Base-by-base conservation (phyloP, 78 protist species). In the Planoprotostelium fungivorum region DNA sequence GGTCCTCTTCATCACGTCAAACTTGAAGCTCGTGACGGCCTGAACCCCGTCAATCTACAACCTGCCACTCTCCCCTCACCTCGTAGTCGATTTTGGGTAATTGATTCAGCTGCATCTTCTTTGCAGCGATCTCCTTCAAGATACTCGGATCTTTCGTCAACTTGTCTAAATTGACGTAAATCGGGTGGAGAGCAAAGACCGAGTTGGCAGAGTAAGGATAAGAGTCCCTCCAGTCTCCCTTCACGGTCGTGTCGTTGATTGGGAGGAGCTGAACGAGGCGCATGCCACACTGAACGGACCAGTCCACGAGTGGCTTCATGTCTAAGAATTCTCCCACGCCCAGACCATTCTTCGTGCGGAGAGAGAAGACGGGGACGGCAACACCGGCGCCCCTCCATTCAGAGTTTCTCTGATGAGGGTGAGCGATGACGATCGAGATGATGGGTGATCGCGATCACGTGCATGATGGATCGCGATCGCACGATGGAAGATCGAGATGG, bases 241-340 rank as follows among this genome's bases (percentile, higher is more conserved):
- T 87, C 16, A 94, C 97, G 29, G 91, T 90, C 29, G 97, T 97
- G 88, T 96, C 98, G 83, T 94, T 96, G 39, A 97, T 89, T 63
- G 98, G 98, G n/a, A 97, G 88, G 29, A 97, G 38, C 89, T 96
- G 97, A 29, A 95, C 36, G 84, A 97, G 85, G 0, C 90, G 93
- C 31, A 88, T 29, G n/a, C 96, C 96, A 29, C 87, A 16, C 36
- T 34, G 37, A 36, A 31, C 85, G 10, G 93, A 84, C 95, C 94
- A 95, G 38, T 96, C 97, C 28, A 94, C 88, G 0, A 96, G 34
- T 28, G 25, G 35, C 29, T 28, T 39, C 5, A 97, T 16, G 83
- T 97, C 98, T 38, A 34, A 63, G 83, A 96, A 96, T 63, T 97
- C 98, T 34, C 98, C 98, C 86, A 96, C 89, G 35, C 98, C 98